Evolutionary conservation across 345 rosid species (phyloP).

Genomic region (Citropsis articulata): DNA sequence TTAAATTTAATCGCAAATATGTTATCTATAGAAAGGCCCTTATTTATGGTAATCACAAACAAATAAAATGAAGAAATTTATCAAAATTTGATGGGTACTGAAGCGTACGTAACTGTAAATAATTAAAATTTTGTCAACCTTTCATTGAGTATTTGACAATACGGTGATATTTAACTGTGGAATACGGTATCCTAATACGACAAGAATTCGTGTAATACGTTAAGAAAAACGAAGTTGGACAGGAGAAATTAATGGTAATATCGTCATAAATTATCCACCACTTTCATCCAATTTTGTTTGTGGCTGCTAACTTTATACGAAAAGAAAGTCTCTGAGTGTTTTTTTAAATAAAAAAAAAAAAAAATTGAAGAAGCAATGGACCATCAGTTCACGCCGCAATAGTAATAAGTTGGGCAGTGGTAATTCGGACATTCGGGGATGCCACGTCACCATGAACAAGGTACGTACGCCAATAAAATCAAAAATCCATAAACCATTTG

Average conservation of each 20-base stretch:
- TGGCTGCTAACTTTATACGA: not conserved
- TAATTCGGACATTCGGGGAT: not conserved
- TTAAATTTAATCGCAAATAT: no score
- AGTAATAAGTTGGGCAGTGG: conserved; percentile 13
- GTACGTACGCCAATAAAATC: not conserved
- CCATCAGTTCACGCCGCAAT: not conserved
- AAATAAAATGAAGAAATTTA: no score
- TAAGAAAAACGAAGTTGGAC: not conserved
- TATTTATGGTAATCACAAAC: no score
- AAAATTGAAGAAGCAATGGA: not conserved
- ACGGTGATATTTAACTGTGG: no score
- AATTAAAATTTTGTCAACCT: no score
- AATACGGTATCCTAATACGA: no score
- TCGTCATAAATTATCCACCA: not conserved
- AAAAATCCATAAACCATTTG: no score
- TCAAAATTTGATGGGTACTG: no score
- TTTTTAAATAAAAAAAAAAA: not conserved
- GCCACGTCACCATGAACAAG: conserved; percentile 9
- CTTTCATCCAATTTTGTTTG: not conserved
- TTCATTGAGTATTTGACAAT: no score
- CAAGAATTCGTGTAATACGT: no score
- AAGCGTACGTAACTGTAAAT: no score
- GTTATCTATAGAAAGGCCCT: no score
- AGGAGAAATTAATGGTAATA: not conserved
- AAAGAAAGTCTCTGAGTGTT: not conserved